Base-by-base conservation (phyloP, 176 grass and related monocot genomes). In the Avena insularis region DNA sequence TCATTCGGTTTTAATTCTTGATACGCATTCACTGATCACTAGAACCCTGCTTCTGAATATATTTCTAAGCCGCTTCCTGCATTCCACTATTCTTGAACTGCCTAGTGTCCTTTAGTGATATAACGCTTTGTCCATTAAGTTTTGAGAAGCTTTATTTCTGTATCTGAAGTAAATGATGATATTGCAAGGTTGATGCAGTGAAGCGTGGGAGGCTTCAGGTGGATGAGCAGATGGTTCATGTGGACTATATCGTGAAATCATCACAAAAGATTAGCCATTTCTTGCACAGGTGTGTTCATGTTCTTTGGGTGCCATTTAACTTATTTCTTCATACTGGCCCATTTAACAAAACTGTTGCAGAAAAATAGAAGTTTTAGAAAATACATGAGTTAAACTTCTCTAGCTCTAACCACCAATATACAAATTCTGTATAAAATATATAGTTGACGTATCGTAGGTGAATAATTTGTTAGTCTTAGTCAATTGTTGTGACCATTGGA, bases 251-350 rank as follows among this genome's bases (percentile, higher is more conserved):
- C 66, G 88, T 95, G 12, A 75, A 83, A 78, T 89, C 83, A 12
- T 96, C 97, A 45, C 97, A 98, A 78, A 98, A 92, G 76, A 98
- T 96, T 70, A 98, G 92, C 86, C 97, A 98, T 81, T 98, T 98
- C 71, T 64, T 98, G 79, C 97, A 98, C 81, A 94, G 97, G 97
- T 98, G 36, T 15, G 53, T 68, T 68, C 9, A 83, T 17, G 72
- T 6, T 67, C 86, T 77, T n/a, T 29, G 74, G 65, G 55, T 13
- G 0, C 0, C 66, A 71, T 55, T 10, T 58, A 21, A 4, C 48
- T 66, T 49, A 79, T 56, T 79, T 6, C 27, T 62, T 63, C 1
- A 8, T 25, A 54, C 21, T 61, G 11, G 47, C 8, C 25, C 17
- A 69, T 69, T 36, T 12, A 31, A 46, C 46, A 35, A 16, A 67